These are phyloP conservation scores for Goffeauzyma gilvescens DNA, from an alignment of 768 basidiomycete species.

Conservation along the genomic window DNA sequence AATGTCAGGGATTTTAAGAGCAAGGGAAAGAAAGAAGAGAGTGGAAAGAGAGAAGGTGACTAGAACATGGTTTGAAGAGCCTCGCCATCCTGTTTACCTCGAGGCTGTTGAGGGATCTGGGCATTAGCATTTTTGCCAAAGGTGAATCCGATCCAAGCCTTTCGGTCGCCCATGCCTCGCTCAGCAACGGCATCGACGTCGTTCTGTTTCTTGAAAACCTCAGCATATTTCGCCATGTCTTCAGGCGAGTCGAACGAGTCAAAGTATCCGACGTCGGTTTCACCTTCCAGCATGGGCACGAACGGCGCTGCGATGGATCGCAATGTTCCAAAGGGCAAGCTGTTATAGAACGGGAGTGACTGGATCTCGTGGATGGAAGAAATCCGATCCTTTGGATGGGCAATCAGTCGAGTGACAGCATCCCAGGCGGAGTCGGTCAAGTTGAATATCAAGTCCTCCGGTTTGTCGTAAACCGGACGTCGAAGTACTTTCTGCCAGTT, in stretches of 20 bases:
- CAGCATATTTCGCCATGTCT: constrained; percentile 98
- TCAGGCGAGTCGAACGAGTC: constrained; percentile 34
- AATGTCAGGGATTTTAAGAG: too few relatives aligned
- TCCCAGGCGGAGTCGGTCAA: constrained; percentile 85
- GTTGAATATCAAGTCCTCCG: constrained; percentile 93
- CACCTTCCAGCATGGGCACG: constrained; percentile 81
- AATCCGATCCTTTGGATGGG: constrained; percentile 64
- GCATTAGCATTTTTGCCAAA: constrained; percentile 30
- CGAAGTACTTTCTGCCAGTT: constrained; percentile 86
- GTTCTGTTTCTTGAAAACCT: constrained; percentile 88
- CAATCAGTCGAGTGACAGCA: constrained; percentile 70
- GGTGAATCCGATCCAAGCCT: constrained; percentile 33
- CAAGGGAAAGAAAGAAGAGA: background rate
- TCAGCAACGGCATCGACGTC: constrained; percentile 85
- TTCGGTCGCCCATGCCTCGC: constrained; percentile 38
- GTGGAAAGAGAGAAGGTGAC: background rate
- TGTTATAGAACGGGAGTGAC: constrained; percentile 63
- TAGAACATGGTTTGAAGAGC: constrained; percentile 33
- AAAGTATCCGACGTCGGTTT: constrained; percentile 86
- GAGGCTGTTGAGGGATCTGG: constrained; percentile 13
- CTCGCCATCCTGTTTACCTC: constrained; percentile 30
- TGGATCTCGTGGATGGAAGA: constrained; percentile 53
- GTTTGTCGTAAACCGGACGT: constrained; percentile 85
- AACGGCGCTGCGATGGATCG: constrained; percentile 66
- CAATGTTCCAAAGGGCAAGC: constrained; percentile 57